These are phyloP conservation scores for Bathelium albidoporum DNA, from an alignment of 495 filamentous ascomycete species.

Conservation along the genomic window DNA sequence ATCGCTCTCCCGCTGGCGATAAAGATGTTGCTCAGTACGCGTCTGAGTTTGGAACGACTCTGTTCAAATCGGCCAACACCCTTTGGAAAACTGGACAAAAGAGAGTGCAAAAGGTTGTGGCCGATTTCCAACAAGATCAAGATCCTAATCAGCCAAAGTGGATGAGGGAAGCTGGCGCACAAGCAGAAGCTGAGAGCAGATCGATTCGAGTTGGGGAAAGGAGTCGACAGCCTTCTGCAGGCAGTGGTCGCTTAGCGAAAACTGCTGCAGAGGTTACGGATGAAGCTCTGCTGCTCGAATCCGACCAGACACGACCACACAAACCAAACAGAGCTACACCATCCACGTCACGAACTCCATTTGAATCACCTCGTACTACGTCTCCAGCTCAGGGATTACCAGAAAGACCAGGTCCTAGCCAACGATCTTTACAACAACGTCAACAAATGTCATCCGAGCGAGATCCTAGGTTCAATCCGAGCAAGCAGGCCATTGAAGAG, in stretches of 20 bases:
- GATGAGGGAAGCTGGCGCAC: conserved; percentile 62
- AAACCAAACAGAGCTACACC: conserved; percentile 6
- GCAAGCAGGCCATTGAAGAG: conserved; percentile 65
- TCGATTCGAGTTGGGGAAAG: background rate
- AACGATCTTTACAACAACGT: conserved; percentile 36
- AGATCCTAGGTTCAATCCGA: conserved; percentile 37
- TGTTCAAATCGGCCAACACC: conserved; percentile 88
- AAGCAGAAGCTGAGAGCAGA: background rate
- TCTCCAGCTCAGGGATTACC: conserved; percentile 2
- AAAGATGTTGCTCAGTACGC: conserved; percentile 72
- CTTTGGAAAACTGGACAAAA: conserved; percentile 92
- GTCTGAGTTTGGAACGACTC: conserved; percentile 65
- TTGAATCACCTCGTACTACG: conserved; percentile 4
- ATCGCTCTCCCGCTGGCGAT: conserved; percentile 52
- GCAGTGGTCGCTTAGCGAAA: background rate
- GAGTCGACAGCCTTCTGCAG: background rate
- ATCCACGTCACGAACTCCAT: conserved; percentile 8
- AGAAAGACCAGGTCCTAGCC: conserved; percentile 5
- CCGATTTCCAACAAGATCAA: conserved; percentile 77
- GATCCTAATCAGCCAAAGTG: conserved; percentile 85
- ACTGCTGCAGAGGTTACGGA: conserved; percentile 50
- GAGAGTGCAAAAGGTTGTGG: conserved; percentile 86
- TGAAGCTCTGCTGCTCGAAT: conserved; percentile 85
- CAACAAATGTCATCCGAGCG: conserved; percentile 43
- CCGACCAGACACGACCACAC: conserved; percentile 36